phyloP scores from a whole-genome alignment of 331 rosid species.

The Quercus tomentella region DNA sequence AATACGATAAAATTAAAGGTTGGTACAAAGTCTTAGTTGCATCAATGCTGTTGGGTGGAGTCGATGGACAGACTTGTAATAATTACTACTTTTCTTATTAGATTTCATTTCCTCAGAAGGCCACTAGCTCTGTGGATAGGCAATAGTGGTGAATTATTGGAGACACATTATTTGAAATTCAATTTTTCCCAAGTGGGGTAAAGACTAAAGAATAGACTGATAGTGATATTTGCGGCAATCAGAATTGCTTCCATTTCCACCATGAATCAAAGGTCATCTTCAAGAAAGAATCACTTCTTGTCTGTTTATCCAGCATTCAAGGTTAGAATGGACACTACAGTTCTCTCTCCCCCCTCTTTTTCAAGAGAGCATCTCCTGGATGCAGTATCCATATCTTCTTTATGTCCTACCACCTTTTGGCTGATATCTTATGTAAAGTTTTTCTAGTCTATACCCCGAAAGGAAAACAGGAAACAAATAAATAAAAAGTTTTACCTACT shows the following conservation, averaged over 20 bases:
- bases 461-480: too few species aligned
- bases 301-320: background rate
- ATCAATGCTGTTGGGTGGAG: background rate
- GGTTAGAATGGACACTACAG: background rate
- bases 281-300: background rate
- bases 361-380: too few species aligned
- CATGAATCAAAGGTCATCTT: background rate
- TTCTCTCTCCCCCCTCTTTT: too few species aligned
- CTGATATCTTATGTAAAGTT: too few species aligned
- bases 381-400: too few species aligned
- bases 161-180: background rate
- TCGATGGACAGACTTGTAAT: background rate
- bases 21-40: background rate
- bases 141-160: background rate
- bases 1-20: background rate
- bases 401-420: too few species aligned
- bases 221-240: slow-evolving; percentile 7
- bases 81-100: background rate
- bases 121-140: background rate
- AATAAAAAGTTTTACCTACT: too few species aligned
- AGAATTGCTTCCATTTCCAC: slow-evolving; percentile 7
- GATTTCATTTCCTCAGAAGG: background rate
- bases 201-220: slow-evolving; percentile 8
- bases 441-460: too few species aligned
- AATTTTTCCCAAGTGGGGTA: background rate